Percentiles rank a stretch among this genome's conserved stretches.
phyloP scores from a whole-genome alignment of 257 asterid species.

The Scutellaria minor region DNA sequence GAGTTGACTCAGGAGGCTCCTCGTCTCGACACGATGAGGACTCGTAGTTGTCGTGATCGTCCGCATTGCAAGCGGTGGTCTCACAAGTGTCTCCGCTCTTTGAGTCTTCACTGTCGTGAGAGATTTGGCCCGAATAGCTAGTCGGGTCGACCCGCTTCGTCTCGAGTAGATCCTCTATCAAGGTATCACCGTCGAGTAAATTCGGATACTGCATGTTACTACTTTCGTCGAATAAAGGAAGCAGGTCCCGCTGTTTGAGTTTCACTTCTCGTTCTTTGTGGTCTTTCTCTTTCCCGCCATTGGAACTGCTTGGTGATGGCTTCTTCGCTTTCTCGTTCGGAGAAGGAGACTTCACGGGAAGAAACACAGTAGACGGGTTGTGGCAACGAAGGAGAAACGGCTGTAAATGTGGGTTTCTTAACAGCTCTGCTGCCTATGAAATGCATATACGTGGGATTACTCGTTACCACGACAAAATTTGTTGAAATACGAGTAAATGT shows the following conservation, averaged over 20 bases:
- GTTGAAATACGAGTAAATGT: background rate
- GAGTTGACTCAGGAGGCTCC: constrained; percentile 8
- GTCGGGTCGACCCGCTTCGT: constrained; percentile 85
- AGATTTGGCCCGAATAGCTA: constrained; percentile 66
- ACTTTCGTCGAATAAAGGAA: constrained; percentile 65
- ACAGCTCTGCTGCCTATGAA: constrained; percentile 83
- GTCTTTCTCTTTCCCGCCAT: constrained; percentile 53
- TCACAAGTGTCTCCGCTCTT: constrained; percentile 61
- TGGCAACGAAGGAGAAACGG: constrained; percentile 81
- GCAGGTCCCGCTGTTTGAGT: constrained; percentile 53
- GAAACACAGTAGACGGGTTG: constrained; percentile 75
- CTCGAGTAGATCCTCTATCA: constrained; percentile 60
- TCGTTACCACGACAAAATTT: background rate
- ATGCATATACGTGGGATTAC: constrained; percentile 20
- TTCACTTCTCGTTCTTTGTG: constrained; percentile 46
- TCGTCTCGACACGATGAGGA: constrained; percentile 49
- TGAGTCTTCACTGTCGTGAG: constrained; percentile 69
- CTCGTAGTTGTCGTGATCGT: constrained; percentile 44
- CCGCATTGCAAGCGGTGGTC: constrained; percentile 57
- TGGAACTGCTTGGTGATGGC: constrained; percentile 58
- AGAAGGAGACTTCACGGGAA: constrained; percentile 93
- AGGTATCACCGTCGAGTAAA: constrained; percentile 45
- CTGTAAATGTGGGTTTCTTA: constrained; percentile 89
- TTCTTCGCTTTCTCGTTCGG: constrained; percentile 59
- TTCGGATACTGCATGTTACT: constrained; percentile 45